These are phyloP conservation scores for Dacryopinax spathularia DNA, from an alignment of 768 basidiomycete genomes.

Conservation along the genomic window DNA sequence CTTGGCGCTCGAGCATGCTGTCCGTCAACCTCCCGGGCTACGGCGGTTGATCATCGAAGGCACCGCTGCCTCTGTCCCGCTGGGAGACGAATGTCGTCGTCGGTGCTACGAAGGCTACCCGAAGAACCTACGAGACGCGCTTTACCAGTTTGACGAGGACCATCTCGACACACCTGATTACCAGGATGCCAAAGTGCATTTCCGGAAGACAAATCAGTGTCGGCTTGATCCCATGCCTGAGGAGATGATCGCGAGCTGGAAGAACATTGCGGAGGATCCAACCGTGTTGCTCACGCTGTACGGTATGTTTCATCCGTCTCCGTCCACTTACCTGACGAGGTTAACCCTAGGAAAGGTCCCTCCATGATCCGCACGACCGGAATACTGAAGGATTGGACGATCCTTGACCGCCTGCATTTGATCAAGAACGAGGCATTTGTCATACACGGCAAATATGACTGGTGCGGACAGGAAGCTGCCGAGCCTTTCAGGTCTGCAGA, in stretches of 20 bases:
- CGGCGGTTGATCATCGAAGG: constrained; percentile 33
- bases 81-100: constrained; percentile 26
- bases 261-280: constrained; percentile 29
- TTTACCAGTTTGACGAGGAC: constrained; percentile 33
- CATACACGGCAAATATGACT: constrained; percentile 31
- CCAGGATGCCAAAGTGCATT: constrained; percentile 28
- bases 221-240: constrained; percentile 33
- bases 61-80: constrained; percentile 31
- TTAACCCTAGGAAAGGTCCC: constrained; percentile 21
- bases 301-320: not conserved
- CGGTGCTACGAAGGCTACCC: constrained; percentile 1
- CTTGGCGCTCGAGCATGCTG: constrained; percentile 26
- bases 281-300: constrained; percentile 39
- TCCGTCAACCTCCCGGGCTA: constrained; percentile 33
- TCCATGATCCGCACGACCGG: constrained; percentile 30
- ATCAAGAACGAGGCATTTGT: constrained; percentile 26
- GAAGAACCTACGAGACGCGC: constrained; percentile 21
- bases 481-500: constrained; percentile 33
- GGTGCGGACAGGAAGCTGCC: constrained; percentile 18
- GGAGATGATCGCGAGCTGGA: constrained; percentile 24
- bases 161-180: constrained; percentile 32
- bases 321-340: not conserved
- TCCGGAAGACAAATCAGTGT: constrained; percentile 33
- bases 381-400: constrained; percentile 33
- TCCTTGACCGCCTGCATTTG: constrained; percentile 31